Conservation (phyloP, 176 grass and related monocot species). For the Rhynchospora breviuscula region DNA sequence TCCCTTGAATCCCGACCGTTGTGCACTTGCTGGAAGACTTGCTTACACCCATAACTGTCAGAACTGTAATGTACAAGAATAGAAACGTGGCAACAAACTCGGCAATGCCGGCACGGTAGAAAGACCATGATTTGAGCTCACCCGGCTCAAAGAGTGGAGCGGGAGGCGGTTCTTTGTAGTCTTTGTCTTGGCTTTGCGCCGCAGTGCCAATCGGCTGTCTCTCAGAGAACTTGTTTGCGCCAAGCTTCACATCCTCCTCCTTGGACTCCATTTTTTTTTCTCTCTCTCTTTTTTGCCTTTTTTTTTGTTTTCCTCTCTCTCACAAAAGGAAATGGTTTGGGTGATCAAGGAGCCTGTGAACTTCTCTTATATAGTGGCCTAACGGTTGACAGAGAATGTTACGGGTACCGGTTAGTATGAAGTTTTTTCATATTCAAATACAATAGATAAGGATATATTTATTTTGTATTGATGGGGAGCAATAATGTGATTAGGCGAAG, state of each 20-base stretch:
- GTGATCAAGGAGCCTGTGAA: neutral
- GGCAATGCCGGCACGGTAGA: constrained; percentile 90
- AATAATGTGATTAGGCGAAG: neutral
- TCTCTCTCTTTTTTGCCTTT: neutral
- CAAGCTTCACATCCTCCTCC: constrained; percentile 79
- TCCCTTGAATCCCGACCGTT: constrained; percentile 82
- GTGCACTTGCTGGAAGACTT: constrained; percentile 55
- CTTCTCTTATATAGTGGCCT: constrained; percentile 7
- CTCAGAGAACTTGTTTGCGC: constrained; percentile 72
- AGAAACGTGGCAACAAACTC: constrained; percentile 92
- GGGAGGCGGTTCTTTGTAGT: constrained; percentile 75
- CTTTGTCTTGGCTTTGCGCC: constrained; percentile 66
- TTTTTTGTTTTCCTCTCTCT: neutral
- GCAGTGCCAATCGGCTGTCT: constrained; percentile 76
- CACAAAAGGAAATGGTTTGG: neutral
- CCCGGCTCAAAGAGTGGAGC: constrained; percentile 76
- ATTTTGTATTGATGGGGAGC: neutral
- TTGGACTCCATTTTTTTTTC: constrained; percentile 58
- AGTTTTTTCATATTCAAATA: neutral
- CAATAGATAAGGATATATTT: neutral
- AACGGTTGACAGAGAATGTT: neutral
- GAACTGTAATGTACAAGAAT: constrained; percentile 87
- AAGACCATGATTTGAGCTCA: constrained; percentile 88
- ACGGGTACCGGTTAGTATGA: neutral
- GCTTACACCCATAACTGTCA: constrained; percentile 86